Evolutionary conservation across 345 rosid species (phyloP), one percentile per base, ranked within the genome.

Genomic region (Crucihimalaya himalaica): DNA sequence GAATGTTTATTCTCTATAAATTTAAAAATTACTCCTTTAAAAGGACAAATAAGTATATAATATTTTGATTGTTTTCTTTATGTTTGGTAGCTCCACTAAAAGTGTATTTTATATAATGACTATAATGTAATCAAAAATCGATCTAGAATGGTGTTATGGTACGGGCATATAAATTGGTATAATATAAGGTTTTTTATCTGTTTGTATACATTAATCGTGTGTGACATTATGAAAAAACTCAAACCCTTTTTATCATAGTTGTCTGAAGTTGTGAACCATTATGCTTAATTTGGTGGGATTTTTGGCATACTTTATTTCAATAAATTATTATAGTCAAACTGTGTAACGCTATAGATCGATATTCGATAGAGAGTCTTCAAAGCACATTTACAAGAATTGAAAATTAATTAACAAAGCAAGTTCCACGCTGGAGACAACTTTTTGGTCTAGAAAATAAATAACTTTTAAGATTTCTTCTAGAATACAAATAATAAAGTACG

Each of bases 381-480:
- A 6, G 12, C 31, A 27, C 18, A 27, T 15, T 12, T 15, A 46
- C 58, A 48, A 34, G 20, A 61, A 21, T 4, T 1, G 4, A 35
- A 51, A 35, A 57, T 16, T 10, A 56, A 18, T 10, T 27, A 43
- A 71, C 66, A 13, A 28, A 11, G 52, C 43, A 61, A 60, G 23
- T 20, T 53, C 42, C 34, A 57, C 35, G 18, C 29, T 71, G 51
- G 20, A 35, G 19, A 35, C 68, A 60, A 54, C 75, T 47, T 20
- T 52, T 35, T 39, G 32, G 23, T 21, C 1, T 55, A 2, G 1
- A 29, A 15, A 15, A 5, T 54, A 54, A 54, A 15, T 2, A 31
- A 29, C 32, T 56, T 56, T 59, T 40, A 59, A 59, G 48, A 58
- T 19, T 35, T 13, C 15, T 13, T 35, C 21, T 59, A 37, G 31